Percentiles rank a stretch among this genome's conserved stretches.
Evolutionary conservation across 2,329 filamentous ascomycete species (phyloP).

Genomic region (Cladophialophora carrionii): DNA sequence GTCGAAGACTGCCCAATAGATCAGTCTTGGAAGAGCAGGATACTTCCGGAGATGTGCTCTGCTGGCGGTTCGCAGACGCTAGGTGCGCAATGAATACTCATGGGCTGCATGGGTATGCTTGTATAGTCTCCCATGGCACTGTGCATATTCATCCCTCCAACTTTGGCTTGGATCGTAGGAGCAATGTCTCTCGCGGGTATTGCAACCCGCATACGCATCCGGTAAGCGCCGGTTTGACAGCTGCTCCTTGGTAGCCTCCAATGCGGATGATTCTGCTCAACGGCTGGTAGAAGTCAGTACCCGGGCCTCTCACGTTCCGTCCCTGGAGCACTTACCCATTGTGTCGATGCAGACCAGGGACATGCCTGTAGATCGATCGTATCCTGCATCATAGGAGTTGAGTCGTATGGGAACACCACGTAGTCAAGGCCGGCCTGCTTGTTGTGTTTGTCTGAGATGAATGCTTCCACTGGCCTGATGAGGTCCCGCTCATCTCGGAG

Average conservation of each 20-base stretch:
- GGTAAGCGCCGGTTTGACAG: constrained; percentile 16
- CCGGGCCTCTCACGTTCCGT: neutral
- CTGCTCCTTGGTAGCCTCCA: constrained; percentile 28
- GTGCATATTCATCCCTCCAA: constrained; percentile 1
- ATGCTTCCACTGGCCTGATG: constrained; percentile 29
- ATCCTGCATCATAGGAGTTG: constrained; percentile 18
- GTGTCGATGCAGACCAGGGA: constrained; percentile 11
- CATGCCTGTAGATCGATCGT: constrained; percentile 24
- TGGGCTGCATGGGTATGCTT: constrained; percentile 1
- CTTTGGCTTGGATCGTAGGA: constrained; percentile 15
- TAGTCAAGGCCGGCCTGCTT: constrained; percentile 23
- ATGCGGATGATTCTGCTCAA: constrained; percentile 28
- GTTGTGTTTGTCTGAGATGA: constrained; percentile 20
- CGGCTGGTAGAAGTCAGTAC: constrained; percentile 17
- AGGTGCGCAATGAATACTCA: neutral
- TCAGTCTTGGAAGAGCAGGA: neutral
- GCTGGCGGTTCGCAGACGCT: neutral
- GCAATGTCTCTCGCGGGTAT: constrained; percentile 4
- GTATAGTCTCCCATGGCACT: neutral
- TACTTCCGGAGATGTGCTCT: neutral
- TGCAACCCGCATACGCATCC: constrained; percentile 13
- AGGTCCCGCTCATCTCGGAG: constrained; percentile 22
- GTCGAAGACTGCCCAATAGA: neutral
- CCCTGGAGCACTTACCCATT: constrained; percentile 21
- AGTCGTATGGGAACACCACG: constrained; percentile 23